phyloP scores from a whole-genome alignment of 2,329 filamentous ascomycete species.

The Cladosporium austrohemisphaericum region DNA sequence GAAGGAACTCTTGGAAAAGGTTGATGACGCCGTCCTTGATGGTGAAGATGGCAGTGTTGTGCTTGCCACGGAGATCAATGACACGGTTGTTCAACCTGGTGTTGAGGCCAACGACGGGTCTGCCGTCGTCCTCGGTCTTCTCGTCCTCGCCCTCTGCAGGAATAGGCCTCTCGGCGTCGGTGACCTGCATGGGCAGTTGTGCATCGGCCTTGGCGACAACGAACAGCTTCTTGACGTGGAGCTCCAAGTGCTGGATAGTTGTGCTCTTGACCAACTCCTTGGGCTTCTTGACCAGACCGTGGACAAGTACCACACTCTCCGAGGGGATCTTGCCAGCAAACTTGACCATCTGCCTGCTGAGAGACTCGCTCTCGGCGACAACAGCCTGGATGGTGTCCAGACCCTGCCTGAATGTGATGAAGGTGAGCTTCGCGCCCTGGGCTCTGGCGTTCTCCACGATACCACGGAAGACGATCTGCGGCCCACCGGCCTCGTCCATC shows the following conservation, averaged over 20 bases:
- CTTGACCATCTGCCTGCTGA: conserved; percentile 90
- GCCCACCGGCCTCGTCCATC: conserved; percentile 36
- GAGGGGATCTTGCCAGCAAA: conserved; percentile 71
- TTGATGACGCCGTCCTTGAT: conserved; percentile 63
- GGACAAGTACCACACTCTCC: conserved; percentile 79
- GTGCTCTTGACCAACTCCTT: conserved; percentile 86
- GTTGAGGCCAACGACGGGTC: conserved; percentile 72
- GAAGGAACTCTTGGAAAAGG: conserved; percentile 76
- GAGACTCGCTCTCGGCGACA: conserved; percentile 55
- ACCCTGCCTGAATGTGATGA: conserved; percentile 76
- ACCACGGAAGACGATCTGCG: conserved; percentile 68
- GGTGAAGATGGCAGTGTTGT: conserved; percentile 82
- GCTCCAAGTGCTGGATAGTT: conserved; percentile 72
- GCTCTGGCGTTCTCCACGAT: conserved; percentile 84
- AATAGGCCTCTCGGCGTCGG: conserved; percentile 50
- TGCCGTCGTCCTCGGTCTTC: conserved; percentile 47
- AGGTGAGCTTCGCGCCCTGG: conserved; percentile 87
- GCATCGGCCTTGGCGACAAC: conserved; percentile 64
- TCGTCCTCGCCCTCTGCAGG: conserved; percentile 49
- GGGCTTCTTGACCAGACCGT: conserved; percentile 76
- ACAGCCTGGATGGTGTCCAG: conserved; percentile 81
- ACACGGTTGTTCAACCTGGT: conserved; percentile 88
- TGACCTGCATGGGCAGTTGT: conserved; percentile 57
- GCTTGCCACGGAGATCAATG: conserved; percentile 85
- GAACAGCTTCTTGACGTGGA: conserved; percentile 84